Evolutionary conservation across 306 rosid genomes (phyloP), one percentile per base, ranked within the genome.

Genomic region (Rubus parviflorus): DNA sequence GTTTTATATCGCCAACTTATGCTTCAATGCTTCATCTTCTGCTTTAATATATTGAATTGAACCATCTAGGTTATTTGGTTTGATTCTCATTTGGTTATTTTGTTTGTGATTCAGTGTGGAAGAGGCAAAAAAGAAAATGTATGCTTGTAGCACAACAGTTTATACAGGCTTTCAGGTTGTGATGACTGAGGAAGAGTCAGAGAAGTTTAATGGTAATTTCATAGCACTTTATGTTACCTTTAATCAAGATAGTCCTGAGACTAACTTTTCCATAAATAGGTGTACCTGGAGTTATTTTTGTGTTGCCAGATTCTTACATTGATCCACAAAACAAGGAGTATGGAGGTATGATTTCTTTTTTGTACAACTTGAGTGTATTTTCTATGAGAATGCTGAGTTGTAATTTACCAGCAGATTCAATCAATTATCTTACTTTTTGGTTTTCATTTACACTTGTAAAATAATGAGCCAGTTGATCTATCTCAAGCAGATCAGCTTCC

Each of bases 81-180:
- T 45, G 48, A 10, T 45, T 45, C 48, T 45, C 48, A 45, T 45
- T 7, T 8, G 48, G 65, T 61, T 35, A 16, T 35, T 16, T 37
- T 40, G 9, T 47, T 78, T 78, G 47, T 72, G 45, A 53, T 73
- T 76, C 86, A 94, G 98, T 61, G 23, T 92, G 83, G 98, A 92
- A 76, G 97, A 90, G 84, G 98, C 97, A 4, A 95, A 92, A 83
- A 70, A 83, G 77, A 95, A 83, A 75, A 92, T 95, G 0, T 95
- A 95, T 83, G 97, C 98, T 8, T 92, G 97, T 70, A 95, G 97
- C 77, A 95, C 98, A 14, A 92, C 96, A 30, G 87, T 85, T 5
- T 92, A 95, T 75, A 79, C 81, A 4, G 97, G 98, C 47, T 95
- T 95, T 90, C 97, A 95, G 73, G 97, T 78, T 77, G 69, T 83